Evolutionary conservation across 2,329 filamentous ascomycete genomes (phyloP).

Genomic region (Fusarium sp.): DNA sequence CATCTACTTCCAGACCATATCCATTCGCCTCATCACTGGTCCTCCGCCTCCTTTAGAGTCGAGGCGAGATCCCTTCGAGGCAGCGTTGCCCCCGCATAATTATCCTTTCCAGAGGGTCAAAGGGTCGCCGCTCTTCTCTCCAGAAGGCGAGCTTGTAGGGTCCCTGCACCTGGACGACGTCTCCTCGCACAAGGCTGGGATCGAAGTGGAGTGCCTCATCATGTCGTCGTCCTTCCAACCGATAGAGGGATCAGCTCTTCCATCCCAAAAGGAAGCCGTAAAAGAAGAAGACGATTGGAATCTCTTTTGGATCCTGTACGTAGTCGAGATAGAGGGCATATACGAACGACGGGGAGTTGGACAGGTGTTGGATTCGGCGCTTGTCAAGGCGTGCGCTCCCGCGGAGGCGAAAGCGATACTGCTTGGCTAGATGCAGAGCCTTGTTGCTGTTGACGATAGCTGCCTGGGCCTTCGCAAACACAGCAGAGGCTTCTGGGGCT

Average conservation of each 20-base stretch:
- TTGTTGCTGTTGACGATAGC: neutral
- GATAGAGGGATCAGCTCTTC: constrained; percentile 5
- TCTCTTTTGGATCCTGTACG: constrained; percentile 17
- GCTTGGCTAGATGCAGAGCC: neutral
- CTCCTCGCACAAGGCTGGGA: neutral
- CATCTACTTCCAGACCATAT: neutral
- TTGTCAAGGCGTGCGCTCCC: neutral
- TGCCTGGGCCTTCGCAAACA: too few relatives aligned
- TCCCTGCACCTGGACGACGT: constrained; percentile 15
- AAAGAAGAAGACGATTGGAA: neutral
- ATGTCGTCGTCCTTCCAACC: constrained; percentile 15
- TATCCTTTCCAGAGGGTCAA: neutral
- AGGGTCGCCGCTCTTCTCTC: neutral
- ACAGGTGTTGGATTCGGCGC: constrained; percentile 7
- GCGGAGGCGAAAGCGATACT: neutral
- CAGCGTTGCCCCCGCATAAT: neutral
- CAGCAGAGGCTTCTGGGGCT: too few relatives aligned
- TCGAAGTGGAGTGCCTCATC: constrained; percentile 20
- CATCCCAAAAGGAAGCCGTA: neutral
- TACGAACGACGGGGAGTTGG: constrained; percentile 17
- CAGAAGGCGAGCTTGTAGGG: constrained; percentile 6
- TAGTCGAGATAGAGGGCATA: constrained; percentile 1
- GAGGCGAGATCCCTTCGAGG: neutral
- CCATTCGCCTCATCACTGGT: constrained; percentile 10
- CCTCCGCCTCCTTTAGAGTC: neutral